Evolutionary conservation across 805 yeast genomes (phyloP), one percentile per base, ranked within the genome.

Genomic region (Helenozyma rhizophorensis): DNA sequence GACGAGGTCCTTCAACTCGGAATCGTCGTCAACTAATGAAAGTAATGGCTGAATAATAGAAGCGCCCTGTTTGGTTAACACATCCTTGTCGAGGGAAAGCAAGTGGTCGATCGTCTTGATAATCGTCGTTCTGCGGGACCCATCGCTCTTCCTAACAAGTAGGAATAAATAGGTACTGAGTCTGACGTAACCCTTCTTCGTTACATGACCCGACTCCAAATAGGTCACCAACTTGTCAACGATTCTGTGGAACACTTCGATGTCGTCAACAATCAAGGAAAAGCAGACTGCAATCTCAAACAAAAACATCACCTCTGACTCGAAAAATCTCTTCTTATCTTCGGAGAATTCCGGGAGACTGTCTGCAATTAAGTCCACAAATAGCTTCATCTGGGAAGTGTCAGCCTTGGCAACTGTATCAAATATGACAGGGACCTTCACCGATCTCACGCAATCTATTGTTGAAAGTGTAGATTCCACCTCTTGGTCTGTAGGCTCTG

Each of bases 401-500:
- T 49, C 52, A 54, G 65, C 35, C 46, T 43, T 51, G 43, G 74
- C 62, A 8, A 79, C 66, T 14, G 68, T 68, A 29, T 70, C 72
- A 39, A 87, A 70, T 1, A 87, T 62, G 1, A 67, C 64, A 4
- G 71, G 56, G 4, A 88, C 61, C 30, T 74, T 73, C 41, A 93
- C 78, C 1, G 90, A 76, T 32, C 75, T 75, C 32, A 90, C 70
- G 53, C 97, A 90, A 45, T 89, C 95, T 26, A 82, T 62, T 0
- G 96, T 83, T 4, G 87, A 80, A 10, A 83, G 56, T 0, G 97
- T 85, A 4, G 85, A 74, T 42, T 88, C 95, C 30, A 93, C 81
- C 47, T 90, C 97, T 50, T 86, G 95, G 36, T 85, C 94, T 2
- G 94, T 76, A 9, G 99, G 99, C 56, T 90, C 97, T 1, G 83